Evolutionary conservation across 2,329 filamentous ascomycete genomes (phyloP), one percentile per base, ranked within the genome.

Genomic region (Cladosporium sp.): DNA sequence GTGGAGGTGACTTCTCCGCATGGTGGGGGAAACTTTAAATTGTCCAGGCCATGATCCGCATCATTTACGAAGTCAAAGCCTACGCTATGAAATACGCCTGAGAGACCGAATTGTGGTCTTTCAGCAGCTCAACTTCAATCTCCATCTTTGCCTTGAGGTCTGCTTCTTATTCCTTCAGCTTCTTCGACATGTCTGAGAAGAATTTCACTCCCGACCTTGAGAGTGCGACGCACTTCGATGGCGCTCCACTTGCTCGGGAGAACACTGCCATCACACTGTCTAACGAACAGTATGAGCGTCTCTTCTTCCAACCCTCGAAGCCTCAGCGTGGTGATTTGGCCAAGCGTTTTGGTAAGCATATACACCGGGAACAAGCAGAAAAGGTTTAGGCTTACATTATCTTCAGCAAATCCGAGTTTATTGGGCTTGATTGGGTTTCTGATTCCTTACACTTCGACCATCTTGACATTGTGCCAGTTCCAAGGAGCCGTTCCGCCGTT

Each of bases 351-450:
- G 61, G 53, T 60, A 48, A 34, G 51, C 34, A 13, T 19, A 9
- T 27, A 6, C n/a, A 18, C 2, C 1, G 8, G 32, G n/a, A 17
- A 36, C 7, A 12, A 34, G 12, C 12, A 17, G 8, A 4, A 47
- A 24, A 30, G 8, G 9, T 17, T 18, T 24, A n/a, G 12, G 8
- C 17, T 15, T 34, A 45, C n/a, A 20, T 42, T 17, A 9, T 22
- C 29, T 11, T 13, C 29, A 58, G 53, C 48, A 39, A 63, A 63
- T 47, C 61, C 61, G 15, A 60, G 58, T 12, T 50, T 63, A 12
- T 55, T 64, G 18, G 62, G 62, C n/a, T 52, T 63, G 13, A 36
- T 63, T 9, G 54, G 59, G 18, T 64, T 64, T 42, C 54, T 64
- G 4, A 54, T 64, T 8, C 59, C 60, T 4, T 64, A 60, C 45